A percentile compares a stretch with the other conserved stretches of the same genome.
phyloP scores from a whole-genome alignment of 345 rosid genomes.

The Aquilaria yunnanensis region DNA sequence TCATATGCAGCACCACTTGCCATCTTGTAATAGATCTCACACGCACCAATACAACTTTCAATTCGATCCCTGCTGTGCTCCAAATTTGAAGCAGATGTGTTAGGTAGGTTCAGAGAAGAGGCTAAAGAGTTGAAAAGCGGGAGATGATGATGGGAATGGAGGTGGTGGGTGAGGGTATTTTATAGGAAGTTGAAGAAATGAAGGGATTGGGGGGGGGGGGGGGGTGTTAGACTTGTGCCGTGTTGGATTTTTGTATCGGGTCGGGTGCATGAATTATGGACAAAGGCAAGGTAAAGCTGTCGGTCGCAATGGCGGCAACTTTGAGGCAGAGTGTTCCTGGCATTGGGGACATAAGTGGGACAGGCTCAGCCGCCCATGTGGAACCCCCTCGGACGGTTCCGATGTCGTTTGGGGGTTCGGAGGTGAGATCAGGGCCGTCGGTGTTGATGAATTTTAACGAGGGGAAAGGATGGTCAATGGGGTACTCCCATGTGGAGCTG shows the following conservation, averaged over 20 bases:
- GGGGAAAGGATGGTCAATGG: not conserved
- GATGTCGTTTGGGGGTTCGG: conserved; percentile 27
- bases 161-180: conserved; percentile 27
- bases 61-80: not conserved
- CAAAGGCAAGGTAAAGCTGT: conserved; percentile 72
- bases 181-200: conserved; percentile 24
- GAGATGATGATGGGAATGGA: conserved; percentile 15
- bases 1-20: conserved; percentile 30
- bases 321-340: conserved; percentile 56
- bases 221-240: not conserved
- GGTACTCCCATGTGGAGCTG: conserved; percentile 21
- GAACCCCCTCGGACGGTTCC: conserved; percentile 33
- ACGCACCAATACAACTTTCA: not conserved
- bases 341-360: conserved; percentile 65
- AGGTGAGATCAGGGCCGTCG: conserved; percentile 36
- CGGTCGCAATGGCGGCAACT: conserved; percentile 66
- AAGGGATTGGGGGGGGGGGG: conserved; percentile 1
- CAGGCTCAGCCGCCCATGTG: conserved; percentile 63
- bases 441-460: conserved; percentile 1
- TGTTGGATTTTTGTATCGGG: no score
- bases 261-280: conserved; percentile 41
- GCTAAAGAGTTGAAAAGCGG: conserved; percentile 10
- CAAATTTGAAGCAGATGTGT: not conserved
- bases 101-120: not conserved
- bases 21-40: conserved; percentile 12